Conservation (phyloP, 2,329 filamentous ascomycete species). For the Stromatinia cepivora region DNA sequence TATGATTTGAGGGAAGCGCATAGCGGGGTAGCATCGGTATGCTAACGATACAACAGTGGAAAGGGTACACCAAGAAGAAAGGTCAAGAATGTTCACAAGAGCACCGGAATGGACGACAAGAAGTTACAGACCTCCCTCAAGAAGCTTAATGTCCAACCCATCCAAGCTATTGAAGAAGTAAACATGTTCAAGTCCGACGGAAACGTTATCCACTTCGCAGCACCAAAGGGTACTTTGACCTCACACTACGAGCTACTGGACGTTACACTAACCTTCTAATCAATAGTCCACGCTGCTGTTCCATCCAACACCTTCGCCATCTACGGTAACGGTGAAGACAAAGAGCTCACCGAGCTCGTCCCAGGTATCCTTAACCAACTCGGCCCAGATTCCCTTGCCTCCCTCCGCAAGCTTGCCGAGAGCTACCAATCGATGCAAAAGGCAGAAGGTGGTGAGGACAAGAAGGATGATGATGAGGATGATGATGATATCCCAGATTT, state of each 20-base stretch:
- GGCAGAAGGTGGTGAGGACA: constrained; percentile 75
- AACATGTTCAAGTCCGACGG: constrained; percentile 99
- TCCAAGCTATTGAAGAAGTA: constrained; percentile 99
- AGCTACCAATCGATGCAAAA: constrained; percentile 99
- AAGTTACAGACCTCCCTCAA: constrained; percentile 96
- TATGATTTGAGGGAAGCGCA: constrained; percentile 10
- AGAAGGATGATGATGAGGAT: constrained; percentile 65
- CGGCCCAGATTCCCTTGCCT: constrained; percentile 94
- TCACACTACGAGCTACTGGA: constrained; percentile 3
- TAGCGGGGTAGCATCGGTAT: constrained; percentile 25
- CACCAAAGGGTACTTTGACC: constrained; percentile 75
- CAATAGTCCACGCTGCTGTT: constrained; percentile 88
- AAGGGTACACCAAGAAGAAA: constrained; percentile 98
- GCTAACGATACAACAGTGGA: constrained; percentile 57
- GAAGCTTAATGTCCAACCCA: constrained; percentile 99
- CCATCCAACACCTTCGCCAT: constrained; percentile 99
- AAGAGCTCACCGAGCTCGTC: constrained; percentile 99
- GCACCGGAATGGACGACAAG: constrained; percentile 95
- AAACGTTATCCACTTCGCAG: constrained; percentile 99
- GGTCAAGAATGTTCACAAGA: constrained; percentile 96
- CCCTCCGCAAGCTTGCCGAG: constrained; percentile 96
- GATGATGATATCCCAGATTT: constrained; percentile 97
- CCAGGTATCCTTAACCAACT: constrained; percentile 99
- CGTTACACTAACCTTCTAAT: constrained; percentile 2
- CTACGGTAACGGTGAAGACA: constrained; percentile 98